Evolutionary conservation across 2,329 filamentous ascomycete genomes (phyloP).

Genomic region (Trichoderma cornu-damae): DNA sequence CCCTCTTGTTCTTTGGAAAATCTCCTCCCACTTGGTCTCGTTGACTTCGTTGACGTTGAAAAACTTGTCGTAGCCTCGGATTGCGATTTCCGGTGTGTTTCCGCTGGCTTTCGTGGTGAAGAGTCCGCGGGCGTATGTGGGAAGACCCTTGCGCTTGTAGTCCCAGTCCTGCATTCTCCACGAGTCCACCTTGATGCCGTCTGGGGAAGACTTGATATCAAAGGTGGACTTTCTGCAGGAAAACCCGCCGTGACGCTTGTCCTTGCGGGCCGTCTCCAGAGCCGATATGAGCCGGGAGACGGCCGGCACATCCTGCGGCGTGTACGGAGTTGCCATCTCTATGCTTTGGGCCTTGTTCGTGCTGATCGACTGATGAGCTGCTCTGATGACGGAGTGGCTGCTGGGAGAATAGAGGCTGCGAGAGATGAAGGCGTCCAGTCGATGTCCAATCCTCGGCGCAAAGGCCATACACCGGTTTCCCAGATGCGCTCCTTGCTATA

Average conservation of each 20-base stretch:
- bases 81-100: conserved; percentile 69
- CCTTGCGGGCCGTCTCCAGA: conserved; percentile 55
- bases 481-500: not conserved
- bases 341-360: not conserved
- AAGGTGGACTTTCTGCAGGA: conserved; percentile 79
- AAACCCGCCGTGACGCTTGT: conserved; percentile 55
- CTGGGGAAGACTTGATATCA: conserved; percentile 55
- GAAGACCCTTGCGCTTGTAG: conserved; percentile 81
- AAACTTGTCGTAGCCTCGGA: conserved; percentile 97
- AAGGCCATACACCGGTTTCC: not conserved
- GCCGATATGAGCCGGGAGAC: conserved; percentile 60
- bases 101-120: conserved; percentile 73
- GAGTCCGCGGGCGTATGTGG: conserved; percentile 87
- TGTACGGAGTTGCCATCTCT: conserved; percentile 51
- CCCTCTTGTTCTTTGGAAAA: conserved; percentile 68
- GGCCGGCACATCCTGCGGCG: conserved; percentile 63
- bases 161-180: conserved; percentile 96
- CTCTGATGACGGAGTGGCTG: not conserved
- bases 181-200: conserved; percentile 69
- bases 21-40: conserved; percentile 77
- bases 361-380: not conserved
- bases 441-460: not conserved
- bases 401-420: not conserved
- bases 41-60: conserved; percentile 86
- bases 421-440: not conserved